phyloP scores from a whole-genome alignment of 441 rosid species.

The Manihot esculenta region DNA sequence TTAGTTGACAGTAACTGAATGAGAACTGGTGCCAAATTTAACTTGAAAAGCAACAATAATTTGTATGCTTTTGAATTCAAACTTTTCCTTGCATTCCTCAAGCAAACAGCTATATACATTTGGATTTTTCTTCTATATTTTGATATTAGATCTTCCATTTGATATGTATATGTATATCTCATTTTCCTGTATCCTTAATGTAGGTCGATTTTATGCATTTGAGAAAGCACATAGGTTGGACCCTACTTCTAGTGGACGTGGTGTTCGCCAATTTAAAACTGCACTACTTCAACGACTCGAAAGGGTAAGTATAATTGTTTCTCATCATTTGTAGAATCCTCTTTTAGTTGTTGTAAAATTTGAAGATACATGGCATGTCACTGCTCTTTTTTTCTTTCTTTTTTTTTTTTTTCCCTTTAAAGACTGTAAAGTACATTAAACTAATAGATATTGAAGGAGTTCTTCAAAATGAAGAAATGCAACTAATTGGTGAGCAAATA shows the following conservation, averaged over 20 bases:
- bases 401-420: too few species aligned
- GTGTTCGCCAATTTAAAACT: conserved; percentile 98
- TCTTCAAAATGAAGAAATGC: neutral
- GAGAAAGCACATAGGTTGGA: conserved; percentile 97
- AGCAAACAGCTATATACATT: neutral
- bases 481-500: neutral
- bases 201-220: conserved; percentile 98
- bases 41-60: neutral
- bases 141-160: neutral
- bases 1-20: neutral
- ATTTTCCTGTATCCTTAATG: conserved; percentile 10
- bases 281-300: conserved; percentile 98
- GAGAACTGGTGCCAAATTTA: neutral
- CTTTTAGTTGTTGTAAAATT: neutral
- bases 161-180: neutral
- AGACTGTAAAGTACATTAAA: neutral
- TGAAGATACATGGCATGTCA: neutral
- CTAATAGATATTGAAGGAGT: neutral
- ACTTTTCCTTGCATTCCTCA: neutral
- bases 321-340: neutral
- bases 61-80: neutral
- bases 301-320: conserved; percentile 53
- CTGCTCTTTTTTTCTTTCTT: neutral
- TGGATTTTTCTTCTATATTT: neutral
- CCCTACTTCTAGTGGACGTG: conserved; percentile 95